phyloP scores from a whole-genome alignment of 2,329 filamentous ascomycete species.

The Amauroascus verrucosus region DNA sequence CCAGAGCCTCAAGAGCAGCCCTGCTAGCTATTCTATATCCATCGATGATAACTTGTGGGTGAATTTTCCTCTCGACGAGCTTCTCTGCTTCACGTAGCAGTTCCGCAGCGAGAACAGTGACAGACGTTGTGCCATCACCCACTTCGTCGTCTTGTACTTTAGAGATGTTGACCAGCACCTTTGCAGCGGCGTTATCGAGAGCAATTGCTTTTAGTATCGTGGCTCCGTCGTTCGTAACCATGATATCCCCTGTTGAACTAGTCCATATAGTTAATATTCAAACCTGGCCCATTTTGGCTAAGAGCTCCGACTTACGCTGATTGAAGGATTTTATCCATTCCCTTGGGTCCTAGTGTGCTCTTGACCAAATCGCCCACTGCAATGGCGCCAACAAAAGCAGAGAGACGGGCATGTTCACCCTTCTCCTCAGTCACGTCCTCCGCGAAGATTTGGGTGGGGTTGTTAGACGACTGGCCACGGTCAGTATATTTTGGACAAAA shows the following conservation, averaged over 20 bases:
- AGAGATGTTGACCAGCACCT: slow-evolving; percentile 97
- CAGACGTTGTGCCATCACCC: slow-evolving; percentile 95
- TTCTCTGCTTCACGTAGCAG: slow-evolving; percentile 93
- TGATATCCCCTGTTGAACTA: slow-evolving; percentile 88
- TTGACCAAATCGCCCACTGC: slow-evolving; percentile 96
- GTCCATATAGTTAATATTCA: not conserved
- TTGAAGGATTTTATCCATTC: slow-evolving; percentile 97
- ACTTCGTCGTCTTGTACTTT: slow-evolving; percentile 99
- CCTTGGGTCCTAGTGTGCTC: slow-evolving; percentile 92
- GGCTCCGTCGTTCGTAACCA: slow-evolving; percentile 97
- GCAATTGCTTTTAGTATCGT: slow-evolving; percentile 98
- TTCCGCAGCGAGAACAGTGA: slow-evolving; percentile 89
- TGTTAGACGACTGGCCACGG: slow-evolving; percentile 35
- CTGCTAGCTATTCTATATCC: slow-evolving; percentile 94
- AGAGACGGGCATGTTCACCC: slow-evolving; percentile 95
- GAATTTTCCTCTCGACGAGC: slow-evolving; percentile 95
- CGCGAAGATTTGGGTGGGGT: slow-evolving; percentile 95
- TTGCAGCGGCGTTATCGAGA: slow-evolving; percentile 94
- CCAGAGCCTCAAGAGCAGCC: slow-evolving; percentile 74
- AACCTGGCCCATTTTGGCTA: not conserved
- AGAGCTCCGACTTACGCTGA: slow-evolving; percentile 55
- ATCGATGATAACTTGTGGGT: slow-evolving; percentile 98
- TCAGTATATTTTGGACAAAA: slow-evolving; percentile 5
- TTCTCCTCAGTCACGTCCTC: slow-evolving; percentile 96
- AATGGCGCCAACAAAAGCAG: slow-evolving; percentile 96